phyloP scores from a whole-genome alignment of 495 filamentous ascomycete species.

The Penicillium antarcticum region DNA sequence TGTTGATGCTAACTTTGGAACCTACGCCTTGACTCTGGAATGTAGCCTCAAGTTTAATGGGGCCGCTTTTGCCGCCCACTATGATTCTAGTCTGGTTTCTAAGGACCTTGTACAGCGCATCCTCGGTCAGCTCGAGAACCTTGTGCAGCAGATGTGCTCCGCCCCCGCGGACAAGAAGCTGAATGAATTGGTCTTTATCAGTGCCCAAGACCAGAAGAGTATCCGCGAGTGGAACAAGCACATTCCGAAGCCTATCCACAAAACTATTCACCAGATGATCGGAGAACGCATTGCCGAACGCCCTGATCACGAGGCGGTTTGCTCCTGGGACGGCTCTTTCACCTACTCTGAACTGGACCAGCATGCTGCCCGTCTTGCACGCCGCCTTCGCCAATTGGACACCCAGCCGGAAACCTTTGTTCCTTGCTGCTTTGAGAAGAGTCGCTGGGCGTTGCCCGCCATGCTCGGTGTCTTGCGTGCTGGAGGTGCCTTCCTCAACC shows the following conservation, averaged over 20 bases:
- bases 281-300: slow-evolving; percentile 14
- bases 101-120: slow-evolving; percentile 7
- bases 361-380: slow-evolving; percentile 20
- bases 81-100: slow-evolving; percentile 10
- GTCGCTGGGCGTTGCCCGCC: slow-evolving; percentile 36
- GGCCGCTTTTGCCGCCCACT: slow-evolving; percentile 9
- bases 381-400: slow-evolving; percentile 25
- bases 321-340: slow-evolving; percentile 46
- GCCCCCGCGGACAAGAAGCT: neutral
- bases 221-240: slow-evolving; percentile 19
- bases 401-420: slow-evolving; percentile 33
- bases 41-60: slow-evolving; percentile 9
- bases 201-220: slow-evolving; percentile 12
- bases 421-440: slow-evolving; percentile 46
- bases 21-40: slow-evolving; percentile 15
- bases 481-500: slow-evolving; percentile 28
- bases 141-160: slow-evolving; percentile 7
- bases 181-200: slow-evolving; percentile 14
- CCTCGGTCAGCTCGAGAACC: slow-evolving; percentile 17
- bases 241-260: slow-evolving; percentile 10
- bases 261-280: slow-evolving; percentile 38
- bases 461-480: slow-evolving; percentile 42
- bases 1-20: slow-evolving; percentile 11
- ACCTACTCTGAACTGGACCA: slow-evolving; percentile 45
- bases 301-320: slow-evolving; percentile 26